Conservation (phyloP, 345 rosid species). For the Noccaea caerulescens region DNA sequence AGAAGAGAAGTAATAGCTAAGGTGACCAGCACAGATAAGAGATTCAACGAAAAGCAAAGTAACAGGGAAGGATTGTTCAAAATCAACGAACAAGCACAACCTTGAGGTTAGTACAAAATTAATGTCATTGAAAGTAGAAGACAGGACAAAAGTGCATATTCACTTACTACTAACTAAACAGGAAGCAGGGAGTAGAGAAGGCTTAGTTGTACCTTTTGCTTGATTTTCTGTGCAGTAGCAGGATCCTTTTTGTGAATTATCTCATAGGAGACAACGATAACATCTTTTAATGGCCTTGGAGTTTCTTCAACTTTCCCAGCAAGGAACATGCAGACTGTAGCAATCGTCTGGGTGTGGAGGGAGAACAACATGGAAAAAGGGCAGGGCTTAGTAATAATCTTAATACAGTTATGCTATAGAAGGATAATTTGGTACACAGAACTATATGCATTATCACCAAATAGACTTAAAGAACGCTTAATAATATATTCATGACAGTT, state of each 20-base stretch:
- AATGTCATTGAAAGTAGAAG: conserved; percentile 6
- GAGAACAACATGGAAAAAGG: conserved; percentile 22
- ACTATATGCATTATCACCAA: conserved; percentile 7
- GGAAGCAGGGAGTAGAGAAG: conserved; percentile 11
- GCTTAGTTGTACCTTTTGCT: conserved; percentile 67
- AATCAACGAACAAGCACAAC: conserved; percentile 9
- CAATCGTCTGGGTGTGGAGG: conserved; percentile 65
- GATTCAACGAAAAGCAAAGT: conserved; percentile 10
- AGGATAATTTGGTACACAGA: neutral
- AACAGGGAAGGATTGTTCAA: neutral
- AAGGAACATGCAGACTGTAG: conserved; percentile 96
- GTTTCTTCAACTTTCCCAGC: conserved; percentile 99
- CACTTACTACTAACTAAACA: conserved; percentile 21
- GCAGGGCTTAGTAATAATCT: conserved; percentile 17
- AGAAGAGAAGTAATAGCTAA: conserved; percentile 19
- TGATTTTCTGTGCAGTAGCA: conserved; percentile 77
- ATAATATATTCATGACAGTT: conserved; percentile 24
- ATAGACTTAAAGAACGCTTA: conserved; percentile 15
- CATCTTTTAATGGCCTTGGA: conserved; percentile 92
- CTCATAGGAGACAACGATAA: conserved; percentile 92
- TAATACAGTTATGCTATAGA: conserved; percentile 11
- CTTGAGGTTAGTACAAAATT: neutral
- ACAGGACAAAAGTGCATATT: conserved; percentile 8
- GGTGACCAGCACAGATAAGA: conserved; percentile 18
- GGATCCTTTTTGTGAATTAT: conserved; percentile 94